Conservation (phyloP, 768 basidiomycete species). For the Psilocybe subaeruginosa region DNA sequence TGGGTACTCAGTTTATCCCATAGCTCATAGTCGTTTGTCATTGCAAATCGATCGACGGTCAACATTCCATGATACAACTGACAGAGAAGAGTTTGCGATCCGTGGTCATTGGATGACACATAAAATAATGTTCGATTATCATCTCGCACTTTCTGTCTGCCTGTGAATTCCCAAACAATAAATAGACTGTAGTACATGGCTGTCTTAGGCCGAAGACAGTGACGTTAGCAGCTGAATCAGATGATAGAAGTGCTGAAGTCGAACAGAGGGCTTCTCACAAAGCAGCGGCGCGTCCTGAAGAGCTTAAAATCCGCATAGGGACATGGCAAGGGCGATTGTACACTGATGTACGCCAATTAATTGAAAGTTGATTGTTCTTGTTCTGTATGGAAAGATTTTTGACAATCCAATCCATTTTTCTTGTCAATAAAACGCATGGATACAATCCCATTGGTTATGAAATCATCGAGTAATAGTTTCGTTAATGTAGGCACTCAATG, state of each 20-base stretch:
- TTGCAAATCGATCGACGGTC: neutral
- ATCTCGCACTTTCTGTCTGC: neutral
- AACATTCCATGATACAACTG: neutral
- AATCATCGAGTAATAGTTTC: neutral
- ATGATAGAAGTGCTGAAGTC: conserved; percentile 6
- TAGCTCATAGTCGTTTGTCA: neutral
- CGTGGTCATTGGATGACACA: conserved; percentile 8
- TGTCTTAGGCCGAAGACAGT: conserved; percentile 1
- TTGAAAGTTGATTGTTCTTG: neutral
- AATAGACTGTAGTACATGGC: neutral
- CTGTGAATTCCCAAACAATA: neutral
- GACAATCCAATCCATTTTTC: neutral
- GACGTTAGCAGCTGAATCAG: conserved; percentile 2
- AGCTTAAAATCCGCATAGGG: neutral
- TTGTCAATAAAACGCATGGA: neutral
- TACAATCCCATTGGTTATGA: neutral
- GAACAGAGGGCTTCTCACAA: neutral
- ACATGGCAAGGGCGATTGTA: neutral
- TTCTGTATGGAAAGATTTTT: neutral
- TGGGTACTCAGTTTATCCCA: neutral
- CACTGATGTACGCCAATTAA: neutral
- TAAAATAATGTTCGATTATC: neutral
- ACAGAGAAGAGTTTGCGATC: neutral
- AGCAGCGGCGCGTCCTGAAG: neutral
- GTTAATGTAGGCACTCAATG: neutral